Percentiles rank a stretch among this genome's conserved stretches.
Evolutionary conservation across 192 early-diverging fungal species (phyloP).

Genomic region (Radiomyces spectabilis): DNA sequence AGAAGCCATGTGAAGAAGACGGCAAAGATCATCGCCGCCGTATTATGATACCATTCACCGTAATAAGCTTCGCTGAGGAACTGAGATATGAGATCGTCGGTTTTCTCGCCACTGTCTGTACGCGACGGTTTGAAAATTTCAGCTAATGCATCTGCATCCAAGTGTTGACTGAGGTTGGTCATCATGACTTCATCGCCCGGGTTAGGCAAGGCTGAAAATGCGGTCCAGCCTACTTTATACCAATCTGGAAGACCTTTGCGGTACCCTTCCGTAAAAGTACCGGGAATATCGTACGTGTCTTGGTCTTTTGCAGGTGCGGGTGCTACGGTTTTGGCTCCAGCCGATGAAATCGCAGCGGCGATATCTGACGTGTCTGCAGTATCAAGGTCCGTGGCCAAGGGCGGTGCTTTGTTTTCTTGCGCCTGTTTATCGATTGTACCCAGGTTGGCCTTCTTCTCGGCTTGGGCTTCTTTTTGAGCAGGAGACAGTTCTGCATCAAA

Average conservation of each 20-base stretch:
- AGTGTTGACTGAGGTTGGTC: not conserved
- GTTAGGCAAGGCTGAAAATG: conserved; percentile 23
- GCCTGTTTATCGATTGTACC: too few relatives aligned
- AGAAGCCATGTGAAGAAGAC: conserved; percentile 26
- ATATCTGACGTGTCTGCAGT: too few relatives aligned
- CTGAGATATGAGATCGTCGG: conserved; percentile 16
- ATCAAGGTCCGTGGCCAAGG: too few relatives aligned
- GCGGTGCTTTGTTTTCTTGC: too few relatives aligned
- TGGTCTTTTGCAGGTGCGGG: too few relatives aligned
- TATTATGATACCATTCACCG: conserved; percentile 32
- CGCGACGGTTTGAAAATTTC: conserved; percentile 1
- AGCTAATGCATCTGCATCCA: conserved; percentile 7
- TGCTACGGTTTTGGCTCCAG: too few relatives aligned
- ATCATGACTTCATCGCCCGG: conserved; percentile 16
- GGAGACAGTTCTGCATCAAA: too few relatives aligned
- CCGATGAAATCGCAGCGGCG: too few relatives aligned
- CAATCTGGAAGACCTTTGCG: conserved; percentile 10
- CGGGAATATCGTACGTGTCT: too few relatives aligned
- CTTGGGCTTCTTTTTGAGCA: too few relatives aligned
- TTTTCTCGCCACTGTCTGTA: not conserved
- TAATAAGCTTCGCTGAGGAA: conserved; percentile 31
- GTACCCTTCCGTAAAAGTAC: too few relatives aligned
- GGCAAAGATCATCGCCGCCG: conserved; percentile 22
- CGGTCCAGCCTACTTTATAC: conserved; percentile 29
- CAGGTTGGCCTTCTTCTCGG: too few relatives aligned